Percentiles rank a stretch among this genome's conserved stretches.
Conservation (phyloP, 305 asterid genomes). For the Galium porrigens region DNA sequence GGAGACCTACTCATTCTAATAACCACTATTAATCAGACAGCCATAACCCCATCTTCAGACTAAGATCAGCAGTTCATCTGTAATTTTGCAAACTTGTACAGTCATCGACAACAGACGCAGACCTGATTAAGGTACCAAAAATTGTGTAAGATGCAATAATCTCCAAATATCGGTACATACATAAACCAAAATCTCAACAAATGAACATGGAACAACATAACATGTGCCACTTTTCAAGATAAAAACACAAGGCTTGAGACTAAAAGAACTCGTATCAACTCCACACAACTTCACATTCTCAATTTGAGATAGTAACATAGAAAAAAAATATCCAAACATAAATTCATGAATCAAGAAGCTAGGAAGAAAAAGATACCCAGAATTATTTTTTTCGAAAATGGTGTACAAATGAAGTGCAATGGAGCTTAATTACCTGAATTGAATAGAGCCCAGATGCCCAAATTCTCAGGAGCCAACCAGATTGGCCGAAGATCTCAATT, state of each 20-base stretch:
- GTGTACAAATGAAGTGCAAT: not conserved
- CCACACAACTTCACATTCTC: not conserved
- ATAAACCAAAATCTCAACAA: not conserved
- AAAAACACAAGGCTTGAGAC: not conserved
- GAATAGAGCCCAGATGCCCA: slow-evolving; percentile 12
- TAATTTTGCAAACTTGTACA: not conserved
- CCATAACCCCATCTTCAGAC: slow-evolving; percentile 20
- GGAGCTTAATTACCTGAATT: slow-evolving; percentile 16
- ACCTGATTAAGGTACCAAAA: slow-evolving; percentile 3
- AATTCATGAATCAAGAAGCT: not conserved
- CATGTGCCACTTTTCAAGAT: not conserved
- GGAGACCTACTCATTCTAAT: slow-evolving; percentile 77
- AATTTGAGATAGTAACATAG: not conserved
- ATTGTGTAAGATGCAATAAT: not conserved
- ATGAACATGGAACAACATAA: slow-evolving; percentile 7
- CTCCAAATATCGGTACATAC: not conserved
- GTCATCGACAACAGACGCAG: not conserved
- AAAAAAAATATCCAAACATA: not conserved
- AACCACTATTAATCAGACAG: slow-evolving; percentile 27
- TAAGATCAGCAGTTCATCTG: slow-evolving; percentile 3
- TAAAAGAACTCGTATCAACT: not conserved
- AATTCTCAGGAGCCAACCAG: slow-evolving; percentile 10
- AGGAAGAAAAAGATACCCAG: not conserved
- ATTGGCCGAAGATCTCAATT: slow-evolving; percentile 12
- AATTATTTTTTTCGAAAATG: not conserved